Percentiles rank a stretch among this genome's conserved stretches.
Conservation (phyloP, 2,329 filamentous ascomycete genomes). For the Tolypocladium endophyticum region DNA sequence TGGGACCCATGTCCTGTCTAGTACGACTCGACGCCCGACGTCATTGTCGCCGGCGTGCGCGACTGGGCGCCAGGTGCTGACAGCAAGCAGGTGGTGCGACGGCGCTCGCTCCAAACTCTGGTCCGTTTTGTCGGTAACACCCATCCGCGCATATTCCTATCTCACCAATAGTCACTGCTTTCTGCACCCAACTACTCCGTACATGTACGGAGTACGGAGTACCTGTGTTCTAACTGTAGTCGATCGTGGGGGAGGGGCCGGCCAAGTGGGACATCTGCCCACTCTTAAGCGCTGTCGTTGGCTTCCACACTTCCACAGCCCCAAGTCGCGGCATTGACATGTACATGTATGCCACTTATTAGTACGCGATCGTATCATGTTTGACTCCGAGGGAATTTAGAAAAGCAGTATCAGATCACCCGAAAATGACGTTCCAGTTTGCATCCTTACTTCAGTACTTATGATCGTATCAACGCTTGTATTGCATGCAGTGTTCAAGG, state of each 20-base stretch:
- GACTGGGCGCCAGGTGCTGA: background rate
- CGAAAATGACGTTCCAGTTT: background rate
- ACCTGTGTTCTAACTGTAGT: background rate
- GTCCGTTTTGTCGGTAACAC: background rate
- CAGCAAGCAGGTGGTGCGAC: background rate
- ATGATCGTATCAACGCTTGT: background rate
- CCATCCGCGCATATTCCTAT: background rate
- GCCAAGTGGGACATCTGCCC: background rate
- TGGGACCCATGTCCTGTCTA: constrained; percentile 1
- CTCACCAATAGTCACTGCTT: background rate
- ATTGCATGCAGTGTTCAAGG: background rate
- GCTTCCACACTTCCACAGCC: background rate
- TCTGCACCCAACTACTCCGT: no score
- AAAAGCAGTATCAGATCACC: no score
- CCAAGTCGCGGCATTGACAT: background rate
- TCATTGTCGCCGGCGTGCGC: constrained; percentile 7
- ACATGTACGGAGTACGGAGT: no score
- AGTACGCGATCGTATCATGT: no score
- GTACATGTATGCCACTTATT: no score
- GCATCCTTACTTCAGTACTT: background rate
- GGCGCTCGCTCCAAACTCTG: background rate
- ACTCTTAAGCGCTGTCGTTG: background rate
- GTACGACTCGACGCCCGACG: constrained; percentile 9
- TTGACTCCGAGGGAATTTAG: no score
- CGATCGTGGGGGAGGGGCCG: background rate